Evolutionary conservation across 2,329 filamentous ascomycete species (phyloP).

Genomic region (Epicoccum nigrum): DNA sequence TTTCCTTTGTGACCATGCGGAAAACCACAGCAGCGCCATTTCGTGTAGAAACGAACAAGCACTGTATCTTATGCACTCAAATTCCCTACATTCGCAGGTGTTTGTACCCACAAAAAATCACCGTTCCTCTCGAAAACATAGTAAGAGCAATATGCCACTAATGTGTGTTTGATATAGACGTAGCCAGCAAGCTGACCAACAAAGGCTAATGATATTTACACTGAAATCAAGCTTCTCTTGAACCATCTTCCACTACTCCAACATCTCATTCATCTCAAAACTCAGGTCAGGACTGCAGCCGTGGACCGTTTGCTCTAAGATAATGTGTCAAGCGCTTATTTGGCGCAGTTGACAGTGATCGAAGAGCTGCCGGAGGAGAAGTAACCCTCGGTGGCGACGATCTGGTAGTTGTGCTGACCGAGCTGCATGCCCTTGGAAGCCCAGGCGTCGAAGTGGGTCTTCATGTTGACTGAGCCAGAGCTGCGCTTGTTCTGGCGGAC

Average conservation of each 20-base stretch:
- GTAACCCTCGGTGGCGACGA: conserved; percentile 62
- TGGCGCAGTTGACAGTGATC: conserved; percentile 54
- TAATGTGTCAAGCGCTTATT: background rate
- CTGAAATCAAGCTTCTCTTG: background rate
- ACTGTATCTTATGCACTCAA: too few species aligned
- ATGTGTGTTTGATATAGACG: conserved; percentile 1
- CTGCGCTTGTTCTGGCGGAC: conserved; percentile 42
- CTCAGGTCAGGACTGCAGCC: conserved; percentile 13
- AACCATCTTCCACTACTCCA: background rate
- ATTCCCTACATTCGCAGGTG: too few species aligned
- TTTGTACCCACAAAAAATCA: too few species aligned
- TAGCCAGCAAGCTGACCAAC: conserved; percentile 1
- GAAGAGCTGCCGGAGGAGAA: conserved; percentile 55
- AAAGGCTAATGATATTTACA: conserved; percentile 7
- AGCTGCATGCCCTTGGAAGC: conserved; percentile 39
- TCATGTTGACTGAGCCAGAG: conserved; percentile 40
- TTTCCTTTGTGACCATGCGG: too few species aligned
- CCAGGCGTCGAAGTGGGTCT: conserved; percentile 47
- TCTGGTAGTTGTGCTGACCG: conserved; percentile 47
- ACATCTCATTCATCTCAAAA: background rate
- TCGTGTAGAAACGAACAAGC: too few species aligned
- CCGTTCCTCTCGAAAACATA: too few species aligned
- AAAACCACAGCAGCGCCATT: too few species aligned
- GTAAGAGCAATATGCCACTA: background rate
- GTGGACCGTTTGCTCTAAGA: background rate